Percentiles rank a stretch among this genome's conserved stretches.
phyloP scores from a whole-genome alignment of 2,329 filamentous ascomycete genomes.

The Daldinia eschscholtzii region DNA sequence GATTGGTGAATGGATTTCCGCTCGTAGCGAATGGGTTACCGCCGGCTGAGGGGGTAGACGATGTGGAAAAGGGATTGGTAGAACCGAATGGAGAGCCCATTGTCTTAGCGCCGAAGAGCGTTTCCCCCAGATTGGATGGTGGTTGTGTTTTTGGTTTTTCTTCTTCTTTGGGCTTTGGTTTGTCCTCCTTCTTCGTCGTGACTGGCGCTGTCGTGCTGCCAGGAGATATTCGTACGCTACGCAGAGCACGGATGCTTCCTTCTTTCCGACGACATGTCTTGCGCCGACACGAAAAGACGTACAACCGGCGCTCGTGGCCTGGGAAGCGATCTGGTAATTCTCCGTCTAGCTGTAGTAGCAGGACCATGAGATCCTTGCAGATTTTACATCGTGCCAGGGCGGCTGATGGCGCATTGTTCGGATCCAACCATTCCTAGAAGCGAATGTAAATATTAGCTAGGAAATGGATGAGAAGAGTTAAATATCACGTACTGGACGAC shows the following conservation, averaged over 20 bases:
- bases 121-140: slow-evolving; percentile 69
- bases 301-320: slow-evolving; percentile 87
- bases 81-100: slow-evolving; percentile 52
- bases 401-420: slow-evolving; percentile 77
- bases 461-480: background rate
- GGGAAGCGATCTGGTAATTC: slow-evolving; percentile 90
- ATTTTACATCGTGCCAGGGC: slow-evolving; percentile 85
- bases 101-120: slow-evolving; percentile 75
- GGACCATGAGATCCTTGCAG: slow-evolving; percentile 84
- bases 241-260: slow-evolving; percentile 82
- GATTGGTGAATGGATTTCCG: slow-evolving; percentile 61
- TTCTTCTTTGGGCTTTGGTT: slow-evolving; percentile 51
- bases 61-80: slow-evolving; percentile 73
- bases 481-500: slow-evolving; percentile 76
- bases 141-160: slow-evolving; percentile 52
- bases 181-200: slow-evolving; percentile 51
- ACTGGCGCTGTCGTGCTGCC: slow-evolving; percentile 42
- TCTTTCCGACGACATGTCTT: slow-evolving; percentile 84
- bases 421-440: slow-evolving; percentile 83
- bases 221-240: slow-evolving; percentile 70
- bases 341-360: slow-evolving; percentile 91
- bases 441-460: slow-evolving; percentile 2
- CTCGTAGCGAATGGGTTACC: slow-evolving; percentile 73
- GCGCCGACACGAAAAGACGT: slow-evolving; percentile 84
- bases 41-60: slow-evolving; percentile 52